Evolutionary conservation across 208 protist species (phyloP), one percentile per base, ranked within the genome.

Genomic region (Borovskyia barvae): DNA sequence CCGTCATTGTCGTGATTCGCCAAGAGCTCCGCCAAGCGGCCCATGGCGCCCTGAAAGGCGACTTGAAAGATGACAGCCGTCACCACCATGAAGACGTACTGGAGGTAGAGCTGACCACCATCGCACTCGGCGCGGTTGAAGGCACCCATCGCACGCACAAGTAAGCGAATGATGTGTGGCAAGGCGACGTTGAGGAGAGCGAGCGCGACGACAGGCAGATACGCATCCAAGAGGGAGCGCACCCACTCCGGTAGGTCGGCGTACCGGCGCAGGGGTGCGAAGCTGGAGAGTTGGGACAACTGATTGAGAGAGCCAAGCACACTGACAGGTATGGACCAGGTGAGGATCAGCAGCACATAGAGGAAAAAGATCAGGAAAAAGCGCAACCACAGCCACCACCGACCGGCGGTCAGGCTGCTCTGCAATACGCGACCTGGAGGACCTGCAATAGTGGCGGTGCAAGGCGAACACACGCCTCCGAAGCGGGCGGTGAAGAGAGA

Each of bases 81-180:
- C 36, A 94, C 70, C 20, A 94, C 75, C 88, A 92, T 94, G 66
- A 92, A 94, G 41, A 87, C 24, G 71, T 90, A 92, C 68, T 92
- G 82, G 56, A 94, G 52, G 52, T 83, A 76, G 17, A 94, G 61
- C 36, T 78, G 75, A 7, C 75, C 77, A n/a, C 64, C 63, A 22
- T 87, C 72, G 29, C 77, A 79, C 58, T 90, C 80, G 0, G 26
- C 46, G 49, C 79, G 54, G 47, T 83, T 92, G 48, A 88, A 75
- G 49, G 70, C 82, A 14, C 85, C 85, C 85, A 92, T 94, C 45
- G 65, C 61, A 29, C 83, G 54, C 19, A 85, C 82, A 37, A 92
- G 67, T 26, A 73, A 26, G 3, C 80, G 80, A 17, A 92, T 82
- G 29, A 94, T 71, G 65, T 76, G 65, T 7, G 88, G 88, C 42